Evolutionary conservation across 352 stramenopile species (phyloP), one percentile per base, ranked within the genome.

Genomic region (Globisporangium paddicum): DNA sequence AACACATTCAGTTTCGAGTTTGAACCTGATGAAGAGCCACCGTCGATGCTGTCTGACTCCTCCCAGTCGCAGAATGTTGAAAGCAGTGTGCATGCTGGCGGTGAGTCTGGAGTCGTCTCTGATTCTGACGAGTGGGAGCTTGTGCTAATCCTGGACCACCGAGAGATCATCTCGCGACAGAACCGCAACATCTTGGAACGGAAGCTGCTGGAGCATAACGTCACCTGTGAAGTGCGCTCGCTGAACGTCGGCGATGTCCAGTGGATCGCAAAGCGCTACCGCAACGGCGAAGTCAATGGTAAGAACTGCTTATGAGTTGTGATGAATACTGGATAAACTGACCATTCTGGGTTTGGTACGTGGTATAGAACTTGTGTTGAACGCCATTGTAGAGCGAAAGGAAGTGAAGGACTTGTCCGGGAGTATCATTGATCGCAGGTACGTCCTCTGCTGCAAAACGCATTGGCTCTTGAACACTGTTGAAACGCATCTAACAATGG

Each of bases 381-480:
- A 92, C 54, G 81, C 86, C 26, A 89, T 95, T 23, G 81, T 95
- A 0, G 86, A 95, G 61, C 78, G 86, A 21, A 95, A 95, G 46
- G 82, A 90, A 69, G 79, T 93, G 14, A 58, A 75, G 18, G 86
- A 95, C 57, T 55, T 95, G 11, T 90, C 82, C 11, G 78, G 79
- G 0, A 95, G 86, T 67, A 95, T 95, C 42, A 81, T 95, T 37
- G 86, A 95, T 37, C 58, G 58, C 21, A 37, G 58, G 58, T 64
- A 32, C 35, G 25, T 50, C 18, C 35, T 45, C 11, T 7, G 16
- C 50, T 21, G 26, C 19, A 19, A 26, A 13, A 5, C 1, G 10
- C 41, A 25, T 32, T 51, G n/a, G 2, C 19, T 2, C 26, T 48
- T 30, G 38, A 50, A 19, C 35, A n/a, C 35, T 21, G 4, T 42